Evolutionary conservation across 805 yeast genomes (phyloP), one percentile per base, ranked within the genome.

Genomic region (Torulaspora delbrueckii): DNA sequence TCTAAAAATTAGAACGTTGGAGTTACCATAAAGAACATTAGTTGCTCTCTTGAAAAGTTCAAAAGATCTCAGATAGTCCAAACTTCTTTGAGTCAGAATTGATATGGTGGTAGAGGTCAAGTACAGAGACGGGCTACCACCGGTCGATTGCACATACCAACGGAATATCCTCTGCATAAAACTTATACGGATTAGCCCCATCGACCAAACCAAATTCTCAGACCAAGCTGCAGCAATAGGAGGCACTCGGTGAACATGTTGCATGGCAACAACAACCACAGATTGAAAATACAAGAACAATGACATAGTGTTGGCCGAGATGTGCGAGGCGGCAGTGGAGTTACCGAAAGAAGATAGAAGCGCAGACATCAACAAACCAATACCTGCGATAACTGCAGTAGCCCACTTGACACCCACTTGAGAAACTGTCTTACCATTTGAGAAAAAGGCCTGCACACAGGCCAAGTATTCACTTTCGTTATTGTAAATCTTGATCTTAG

Each of bases 141-240:
- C 97, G 1, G 97, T 89, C 24, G 93, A 69, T 62, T 86, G 89
- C 36, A 86, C 78, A 56, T 82, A 86, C 95, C 95, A 86, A 56
- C 91, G 72, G 65, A 86, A 83, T 51, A 86, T 82, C 49, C 79
- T 70, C 67, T 90, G 96, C 96, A 90, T 86, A 62, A 89, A 90
- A 2, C 60, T 58, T 33, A 85, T 77, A 62, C 83, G 73, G 55
- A 90, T 86, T 48, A 90, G 73, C 2, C 97, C 97, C 85, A 90
- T 86, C 1, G 96, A 86, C 97, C 97, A 90, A 24, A 88, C 89
- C 59, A 90, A 72, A 60, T 90, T 89, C 65, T 86, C 95, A 5
- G 89, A 73, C 97, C 97, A 90, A 8, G 96, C 81, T 9, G 85
- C 76, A 7, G 96, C 96, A 58, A 90, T 87, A 13, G 96, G 96